Evolutionary conservation across 2,329 filamentous ascomycete genomes (phyloP).

Genomic region (Penicillium hesseltinei): DNA sequence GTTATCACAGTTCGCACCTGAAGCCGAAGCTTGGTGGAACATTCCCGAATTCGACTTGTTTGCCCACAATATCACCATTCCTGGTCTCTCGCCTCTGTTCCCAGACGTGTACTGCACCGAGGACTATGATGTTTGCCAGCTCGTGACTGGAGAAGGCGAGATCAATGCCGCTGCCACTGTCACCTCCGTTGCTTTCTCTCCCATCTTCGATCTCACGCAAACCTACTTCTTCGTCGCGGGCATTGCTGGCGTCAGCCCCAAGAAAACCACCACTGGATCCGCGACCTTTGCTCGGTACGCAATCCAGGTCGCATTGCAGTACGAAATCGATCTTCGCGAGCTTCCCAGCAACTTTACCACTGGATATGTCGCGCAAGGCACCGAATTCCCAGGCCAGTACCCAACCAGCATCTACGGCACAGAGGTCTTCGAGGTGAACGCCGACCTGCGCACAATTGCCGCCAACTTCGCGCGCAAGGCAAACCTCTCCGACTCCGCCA

Average conservation of each 20-base stretch:
- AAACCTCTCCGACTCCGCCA: constrained; percentile 52
- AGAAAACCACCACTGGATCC: constrained; percentile 62
- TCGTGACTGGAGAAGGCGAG: constrained; percentile 67
- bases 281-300: constrained; percentile 69
- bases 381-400: constrained; percentile 54
- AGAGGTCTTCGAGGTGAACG: constrained; percentile 67
- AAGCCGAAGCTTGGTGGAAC: constrained; percentile 61
- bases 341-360: constrained; percentile 64
- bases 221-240: constrained; percentile 72
- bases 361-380: constrained; percentile 67
- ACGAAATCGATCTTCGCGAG: constrained; percentile 70
- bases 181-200: constrained; percentile 61
- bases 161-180: constrained; percentile 72
- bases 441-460: constrained; percentile 55
- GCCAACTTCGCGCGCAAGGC: constrained; percentile 53
- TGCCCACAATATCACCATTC: constrained; percentile 56
- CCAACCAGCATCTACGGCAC: constrained; percentile 63
- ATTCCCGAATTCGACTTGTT: constrained; percentile 57
- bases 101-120: constrained; percentile 64
- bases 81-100: constrained; percentile 65
- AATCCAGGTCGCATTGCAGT: constrained; percentile 72
- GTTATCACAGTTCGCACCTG: constrained; percentile 56
- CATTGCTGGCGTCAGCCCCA: constrained; percentile 72
- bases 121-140: constrained; percentile 63
- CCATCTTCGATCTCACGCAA: constrained; percentile 60